Percentiles rank a stretch among this genome's conserved stretches.
phyloP scores from a whole-genome alignment of 768 basidiomycete genomes.

The Leccinum rimulosum region DNA sequence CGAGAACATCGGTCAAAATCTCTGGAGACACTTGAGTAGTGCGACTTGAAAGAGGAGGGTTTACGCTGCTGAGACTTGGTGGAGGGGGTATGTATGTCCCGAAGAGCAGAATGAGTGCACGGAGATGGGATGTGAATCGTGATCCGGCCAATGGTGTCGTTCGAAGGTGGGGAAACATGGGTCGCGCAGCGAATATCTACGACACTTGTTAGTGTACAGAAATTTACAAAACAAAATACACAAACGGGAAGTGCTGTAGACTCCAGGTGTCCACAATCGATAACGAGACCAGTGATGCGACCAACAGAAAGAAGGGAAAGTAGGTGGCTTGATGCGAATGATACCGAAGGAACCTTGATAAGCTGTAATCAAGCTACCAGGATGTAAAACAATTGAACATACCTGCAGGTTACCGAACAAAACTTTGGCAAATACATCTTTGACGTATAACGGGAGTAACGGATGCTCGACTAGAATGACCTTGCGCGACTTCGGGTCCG shows the following conservation, averaged over 20 bases:
- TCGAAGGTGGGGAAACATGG: conserved; percentile 76
- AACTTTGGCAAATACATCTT: conserved; percentile 81
- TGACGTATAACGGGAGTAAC: conserved; percentile 79
- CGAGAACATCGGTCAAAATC: conserved; percentile 72
- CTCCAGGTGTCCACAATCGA: conserved; percentile 92
- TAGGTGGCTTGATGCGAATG: conserved; percentile 87
- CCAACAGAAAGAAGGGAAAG: conserved; percentile 84
- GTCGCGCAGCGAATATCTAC: conserved; percentile 88
- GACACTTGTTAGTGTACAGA: neutral
- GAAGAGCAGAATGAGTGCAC: conserved; percentile 77
- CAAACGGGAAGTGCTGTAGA: conserved; percentile 84
- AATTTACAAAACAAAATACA: conserved; percentile 1
- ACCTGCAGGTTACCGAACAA: conserved; percentile 92
- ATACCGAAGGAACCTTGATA: conserved; percentile 84
- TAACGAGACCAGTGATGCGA: conserved; percentile 87
- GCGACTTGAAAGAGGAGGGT: conserved; percentile 59
- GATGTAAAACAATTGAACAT: neutral
- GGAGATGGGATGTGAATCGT: conserved; percentile 75
- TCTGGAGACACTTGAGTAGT: conserved; percentile 72
- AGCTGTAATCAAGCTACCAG: neutral
- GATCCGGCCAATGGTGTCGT: conserved; percentile 89
- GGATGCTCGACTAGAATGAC: conserved; percentile 92
- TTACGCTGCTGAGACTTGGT: conserved; percentile 61
- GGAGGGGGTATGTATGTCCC: conserved; percentile 86
- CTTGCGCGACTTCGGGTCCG: conserved; percentile 94